Percentiles rank a stretch among this genome's conserved stretches.
Evolutionary conservation across 305 asterid genomes (phyloP).

Genomic region (Striga hermonthica): DNA sequence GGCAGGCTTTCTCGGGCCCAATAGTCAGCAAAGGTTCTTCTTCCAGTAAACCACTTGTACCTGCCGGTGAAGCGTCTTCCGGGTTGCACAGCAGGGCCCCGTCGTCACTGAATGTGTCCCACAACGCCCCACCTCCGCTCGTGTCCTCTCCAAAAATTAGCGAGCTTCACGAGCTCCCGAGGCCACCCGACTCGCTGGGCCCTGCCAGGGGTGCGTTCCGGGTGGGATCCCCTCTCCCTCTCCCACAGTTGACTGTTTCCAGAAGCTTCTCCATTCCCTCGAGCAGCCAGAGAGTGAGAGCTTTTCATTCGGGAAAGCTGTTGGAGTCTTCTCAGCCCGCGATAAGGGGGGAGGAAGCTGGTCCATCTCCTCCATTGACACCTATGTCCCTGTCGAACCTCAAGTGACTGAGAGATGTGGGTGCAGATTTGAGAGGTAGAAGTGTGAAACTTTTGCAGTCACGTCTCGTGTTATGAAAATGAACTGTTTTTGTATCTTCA

Average conservation of each 20-base stretch:
- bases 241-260: constrained; percentile 58
- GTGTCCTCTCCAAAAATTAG: constrained; percentile 69
- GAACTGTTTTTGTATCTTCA: too few relatives aligned
- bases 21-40: constrained; percentile 56
- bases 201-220: constrained; percentile 40
- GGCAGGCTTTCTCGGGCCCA: constrained; percentile 72
- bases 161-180: constrained; percentile 91
- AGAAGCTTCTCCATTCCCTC: constrained; percentile 83
- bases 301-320: constrained; percentile 46
- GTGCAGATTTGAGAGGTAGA: too few relatives aligned
- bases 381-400: constrained; percentile 55
- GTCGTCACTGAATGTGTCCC: constrained; percentile 41
- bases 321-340: constrained; percentile 48
- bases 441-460: too few relatives aligned
- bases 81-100: constrained; percentile 38
- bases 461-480: too few relatives aligned
- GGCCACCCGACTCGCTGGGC: constrained; percentile 70
- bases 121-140: constrained; percentile 66
- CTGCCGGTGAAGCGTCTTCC: constrained; percentile 52
- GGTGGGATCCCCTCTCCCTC: constrained; percentile 50
- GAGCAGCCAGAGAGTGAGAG: constrained; percentile 47
- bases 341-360: constrained; percentile 44
- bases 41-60: constrained; percentile 42
- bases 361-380: constrained; percentile 67
- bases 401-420: constrained; percentile 35